phyloP scores from a whole-genome alignment of 257 asterid genomes.

The Nicotiana attenuata region DNA sequence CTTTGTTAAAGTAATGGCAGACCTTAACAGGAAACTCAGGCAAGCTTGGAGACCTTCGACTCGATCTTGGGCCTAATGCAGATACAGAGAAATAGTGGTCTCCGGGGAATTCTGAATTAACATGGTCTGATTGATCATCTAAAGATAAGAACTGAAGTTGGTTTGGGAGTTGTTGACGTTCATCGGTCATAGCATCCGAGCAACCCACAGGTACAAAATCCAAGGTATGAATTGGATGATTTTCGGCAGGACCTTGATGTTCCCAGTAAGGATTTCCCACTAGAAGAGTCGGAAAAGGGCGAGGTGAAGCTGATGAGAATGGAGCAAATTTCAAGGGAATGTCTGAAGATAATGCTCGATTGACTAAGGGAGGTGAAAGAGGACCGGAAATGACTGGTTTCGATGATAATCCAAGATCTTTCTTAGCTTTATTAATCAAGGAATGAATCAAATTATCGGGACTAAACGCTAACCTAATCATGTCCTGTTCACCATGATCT shows the following conservation, averaged over 20 bases:
- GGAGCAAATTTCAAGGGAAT: conserved; percentile 32
- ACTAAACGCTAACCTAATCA: conserved; percentile 76
- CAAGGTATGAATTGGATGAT: neutral
- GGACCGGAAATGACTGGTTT: conserved; percentile 46
- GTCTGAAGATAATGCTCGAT: conserved; percentile 32
- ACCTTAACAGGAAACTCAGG: conserved; percentile 49
- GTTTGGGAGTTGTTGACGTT: conserved; percentile 21
- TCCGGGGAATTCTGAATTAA: conserved; percentile 21
- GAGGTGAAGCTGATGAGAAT: conserved; percentile 34
- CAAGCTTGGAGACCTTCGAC: conserved; percentile 29
- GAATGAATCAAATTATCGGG: conserved; percentile 54
- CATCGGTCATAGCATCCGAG: conserved; percentile 30
- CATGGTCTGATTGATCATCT: conserved; percentile 34
- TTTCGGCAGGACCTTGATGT: conserved; percentile 14
- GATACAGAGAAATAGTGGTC: conserved; percentile 36
- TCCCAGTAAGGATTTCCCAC: conserved; percentile 42
- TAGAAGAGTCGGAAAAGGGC: conserved; percentile 26
- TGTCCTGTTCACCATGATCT: conserved; percentile 56
- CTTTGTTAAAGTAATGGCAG: conserved; percentile 74
- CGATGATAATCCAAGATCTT: conserved; percentile 30
- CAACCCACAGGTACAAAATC: conserved; percentile 19
- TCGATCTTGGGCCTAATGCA: conserved; percentile 31
- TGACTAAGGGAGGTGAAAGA: conserved; percentile 49
- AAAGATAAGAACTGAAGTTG: conserved; percentile 24
- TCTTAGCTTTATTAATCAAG: conserved; percentile 46